phyloP scores from a whole-genome alignment of 129 eudicot genomes.

The Flaveria linearis region DNA sequence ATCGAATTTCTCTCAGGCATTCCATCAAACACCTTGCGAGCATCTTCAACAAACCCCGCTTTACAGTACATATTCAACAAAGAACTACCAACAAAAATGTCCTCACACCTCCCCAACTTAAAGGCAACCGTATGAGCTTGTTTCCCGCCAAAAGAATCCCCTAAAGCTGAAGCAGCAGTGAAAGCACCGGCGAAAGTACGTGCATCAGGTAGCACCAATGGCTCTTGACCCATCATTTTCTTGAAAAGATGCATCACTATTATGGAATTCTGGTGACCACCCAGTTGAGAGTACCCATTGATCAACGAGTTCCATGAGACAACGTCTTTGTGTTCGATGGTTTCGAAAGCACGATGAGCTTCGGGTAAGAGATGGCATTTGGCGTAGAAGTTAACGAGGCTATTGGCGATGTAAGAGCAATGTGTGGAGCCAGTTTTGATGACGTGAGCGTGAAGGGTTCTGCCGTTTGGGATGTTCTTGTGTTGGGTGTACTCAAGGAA shows the following conservation, averaged over 20 bases:
- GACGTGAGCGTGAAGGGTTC: slow-evolving; percentile 62
- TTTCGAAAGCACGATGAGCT: slow-evolving; percentile 59
- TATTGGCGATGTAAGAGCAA: slow-evolving; percentile 52
- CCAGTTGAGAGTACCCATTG: slow-evolving; percentile 60
- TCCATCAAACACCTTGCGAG: slow-evolving; percentile 80
- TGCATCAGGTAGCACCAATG: slow-evolving; percentile 48
- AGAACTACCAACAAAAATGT: slow-evolving; percentile 73
- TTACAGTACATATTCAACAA: slow-evolving; percentile 80
- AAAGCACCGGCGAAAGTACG: slow-evolving; percentile 69
- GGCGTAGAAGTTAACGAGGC: slow-evolving; percentile 73
- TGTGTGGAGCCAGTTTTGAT: slow-evolving; percentile 58
- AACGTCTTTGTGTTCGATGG: slow-evolving; percentile 51
- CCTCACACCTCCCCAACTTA: slow-evolving; percentile 42
- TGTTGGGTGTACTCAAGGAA: slow-evolving; percentile 54
- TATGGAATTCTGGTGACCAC: slow-evolving; percentile 37
- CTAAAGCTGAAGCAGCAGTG: slow-evolving; percentile 47
- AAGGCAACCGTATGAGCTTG: slow-evolving; percentile 55
- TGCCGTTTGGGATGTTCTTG: slow-evolving; percentile 51
- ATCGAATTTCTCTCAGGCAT: slow-evolving; percentile 78
- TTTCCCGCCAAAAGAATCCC: slow-evolving; percentile 45
- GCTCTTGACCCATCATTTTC: slow-evolving; percentile 38
- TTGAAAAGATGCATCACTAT: slow-evolving; percentile 50
- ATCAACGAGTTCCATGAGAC: slow-evolving; percentile 85
- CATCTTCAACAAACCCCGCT: slow-evolving; percentile 50
- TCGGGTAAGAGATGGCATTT: slow-evolving; percentile 62